phyloP scores from a whole-genome alignment of 352 stramenopile species.

The Phytophthora quininea region DNA sequence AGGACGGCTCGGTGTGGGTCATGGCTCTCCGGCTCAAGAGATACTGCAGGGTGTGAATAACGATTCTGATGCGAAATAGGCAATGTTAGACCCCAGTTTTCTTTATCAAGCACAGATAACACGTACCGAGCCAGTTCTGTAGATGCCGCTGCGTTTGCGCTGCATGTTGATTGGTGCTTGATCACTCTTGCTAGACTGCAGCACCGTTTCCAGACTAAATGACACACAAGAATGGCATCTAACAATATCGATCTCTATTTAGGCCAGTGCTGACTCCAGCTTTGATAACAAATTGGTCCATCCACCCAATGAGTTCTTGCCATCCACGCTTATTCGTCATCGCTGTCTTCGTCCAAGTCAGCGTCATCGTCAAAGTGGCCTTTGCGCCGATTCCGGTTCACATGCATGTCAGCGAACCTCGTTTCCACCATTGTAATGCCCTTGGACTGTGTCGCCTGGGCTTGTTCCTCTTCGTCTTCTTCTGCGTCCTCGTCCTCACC shows the following conservation, averaged over 20 bases:
- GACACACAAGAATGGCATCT: constrained; percentile 3
- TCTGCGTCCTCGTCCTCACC: constrained; percentile 22
- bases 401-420: constrained; percentile 56
- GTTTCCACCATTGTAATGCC: constrained; percentile 64
- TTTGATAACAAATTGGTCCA: too few relatives aligned
- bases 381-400: constrained; percentile 83
- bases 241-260: constrained; percentile 43
- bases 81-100: neutral
- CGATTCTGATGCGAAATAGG: constrained; percentile 15
- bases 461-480: constrained; percentile 18
- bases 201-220: neutral
- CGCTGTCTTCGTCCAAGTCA: constrained; percentile 54
- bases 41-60: constrained; percentile 3
- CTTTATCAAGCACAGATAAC: too few relatives aligned
- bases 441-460: constrained; percentile 22
- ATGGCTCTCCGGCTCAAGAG: constrained; percentile 10
- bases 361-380: constrained; percentile 79
- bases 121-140: constrained; percentile 25
- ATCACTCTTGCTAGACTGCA: constrained; percentile 3
- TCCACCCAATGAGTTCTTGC: neutral
- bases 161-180: constrained; percentile 22
- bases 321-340: constrained; percentile 39
- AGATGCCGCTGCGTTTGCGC: constrained; percentile 27
- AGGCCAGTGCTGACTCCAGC: constrained; percentile 16
- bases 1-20: constrained; percentile 20